phyloP scores from a whole-genome alignment of 2,329 filamentous ascomycete species.

The Aspergillus sp. region DNA sequence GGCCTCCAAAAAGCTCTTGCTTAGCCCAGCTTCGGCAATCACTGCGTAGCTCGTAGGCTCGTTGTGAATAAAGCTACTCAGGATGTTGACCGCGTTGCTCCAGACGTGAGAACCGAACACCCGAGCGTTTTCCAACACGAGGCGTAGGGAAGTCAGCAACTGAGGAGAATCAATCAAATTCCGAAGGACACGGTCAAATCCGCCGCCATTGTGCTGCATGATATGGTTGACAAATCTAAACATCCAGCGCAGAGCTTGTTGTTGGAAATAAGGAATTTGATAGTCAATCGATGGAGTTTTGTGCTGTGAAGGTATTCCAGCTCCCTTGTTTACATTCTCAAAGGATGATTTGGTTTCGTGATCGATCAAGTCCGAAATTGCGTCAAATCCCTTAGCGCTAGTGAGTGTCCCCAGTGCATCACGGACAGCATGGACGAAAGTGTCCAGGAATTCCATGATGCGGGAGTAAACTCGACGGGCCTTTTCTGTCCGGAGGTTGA shows the following conservation, averaged over 20 bases:
- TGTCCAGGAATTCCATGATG: conserved; percentile 84
- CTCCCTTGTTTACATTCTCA: conserved; percentile 64
- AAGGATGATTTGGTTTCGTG: conserved; percentile 73
- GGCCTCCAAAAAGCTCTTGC: conserved; percentile 80
- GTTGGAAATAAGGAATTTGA: conserved; percentile 86
- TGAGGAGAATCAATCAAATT: conserved; percentile 93
- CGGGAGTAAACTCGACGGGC: conserved; percentile 82
- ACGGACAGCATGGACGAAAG: conserved; percentile 79
- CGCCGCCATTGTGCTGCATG: conserved; percentile 79
- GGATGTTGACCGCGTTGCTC: conserved; percentile 88
- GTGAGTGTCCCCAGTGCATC: conserved; percentile 84
- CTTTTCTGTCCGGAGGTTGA: conserved; percentile 77
- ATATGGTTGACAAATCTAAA: conserved; percentile 97
- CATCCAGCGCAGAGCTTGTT: conserved; percentile 88
- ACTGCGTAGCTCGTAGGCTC: conserved; percentile 97
- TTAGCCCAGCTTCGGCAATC: conserved; percentile 89
- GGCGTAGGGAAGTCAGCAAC: conserved; percentile 74
- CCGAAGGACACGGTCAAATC: conserved; percentile 83
- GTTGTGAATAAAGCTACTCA: conserved; percentile 97
- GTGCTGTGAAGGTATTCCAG: conserved; percentile 71
- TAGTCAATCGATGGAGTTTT: conserved; percentile 87
- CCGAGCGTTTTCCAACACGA: conserved; percentile 76
- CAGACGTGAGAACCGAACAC: conserved; percentile 91
- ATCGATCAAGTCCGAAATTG: conserved; percentile 83
- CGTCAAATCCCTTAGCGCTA: conserved; percentile 78